Evolutionary conservation across 1,139 yeast genomes (phyloP).

Genomic region (Blastobotrys buckinghamii): DNA sequence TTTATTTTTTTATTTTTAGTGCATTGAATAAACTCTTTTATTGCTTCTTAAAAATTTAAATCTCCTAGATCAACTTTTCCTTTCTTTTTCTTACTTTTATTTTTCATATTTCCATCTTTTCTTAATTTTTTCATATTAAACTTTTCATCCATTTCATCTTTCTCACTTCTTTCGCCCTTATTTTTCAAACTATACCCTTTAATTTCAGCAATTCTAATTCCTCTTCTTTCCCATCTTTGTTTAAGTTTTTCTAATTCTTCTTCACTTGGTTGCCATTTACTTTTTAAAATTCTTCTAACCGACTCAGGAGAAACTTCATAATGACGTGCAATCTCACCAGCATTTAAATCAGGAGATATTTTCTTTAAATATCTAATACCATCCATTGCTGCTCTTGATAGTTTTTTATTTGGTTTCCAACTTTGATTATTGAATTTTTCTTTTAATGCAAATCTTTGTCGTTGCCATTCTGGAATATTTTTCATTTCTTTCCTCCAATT

Average conservation of each 20-base stretch:
- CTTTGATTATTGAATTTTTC: conserved; percentile 50
- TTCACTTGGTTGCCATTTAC: conserved; percentile 67
- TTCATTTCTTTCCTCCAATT: conserved; percentile 39
- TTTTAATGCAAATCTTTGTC: conserved; percentile 54
- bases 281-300: conserved; percentile 67
- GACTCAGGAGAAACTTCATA: conserved; percentile 80
- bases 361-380: conserved; percentile 53
- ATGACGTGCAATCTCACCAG: conserved; percentile 55
- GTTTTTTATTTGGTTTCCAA: conserved; percentile 67
- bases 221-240: conserved; percentile 48
- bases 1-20: too few species aligned
- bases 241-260: conserved; percentile 42
- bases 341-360: conserved; percentile 50
- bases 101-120: not conserved
- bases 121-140: not conserved
- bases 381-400: conserved; percentile 67
- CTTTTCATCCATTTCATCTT: conserved; percentile 2
- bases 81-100: conserved; percentile 24
- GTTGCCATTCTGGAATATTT: conserved; percentile 55
- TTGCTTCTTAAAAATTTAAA: conserved; percentile 8
- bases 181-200: conserved; percentile 1
- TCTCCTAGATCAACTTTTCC: conserved; percentile 17
- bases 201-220: conserved; percentile 29
- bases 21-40: too few species aligned
- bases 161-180: not conserved